phyloP scores from a whole-genome alignment of 106 monocot species.

The Platanthera guangdongensis region DNA sequence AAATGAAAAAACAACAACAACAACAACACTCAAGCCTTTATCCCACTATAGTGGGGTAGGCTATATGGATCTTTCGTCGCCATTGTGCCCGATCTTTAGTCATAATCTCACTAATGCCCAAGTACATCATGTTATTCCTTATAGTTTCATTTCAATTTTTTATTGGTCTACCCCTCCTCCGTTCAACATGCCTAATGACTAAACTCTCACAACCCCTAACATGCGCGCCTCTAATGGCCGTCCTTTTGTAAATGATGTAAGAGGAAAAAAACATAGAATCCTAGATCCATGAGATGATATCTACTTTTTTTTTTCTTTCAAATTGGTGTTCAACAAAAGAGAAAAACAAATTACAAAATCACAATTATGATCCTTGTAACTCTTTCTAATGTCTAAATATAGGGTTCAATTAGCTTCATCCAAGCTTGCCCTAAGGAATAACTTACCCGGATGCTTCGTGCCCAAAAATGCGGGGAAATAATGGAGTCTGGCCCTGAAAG shows the following conservation, averaged over 20 bases:
- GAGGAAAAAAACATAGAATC: neutral
- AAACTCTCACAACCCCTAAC: neutral
- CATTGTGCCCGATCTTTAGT: too few relatives aligned
- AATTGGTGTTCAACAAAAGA: neutral
- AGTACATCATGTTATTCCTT: too few relatives aligned
- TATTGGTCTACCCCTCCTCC: too few relatives aligned
- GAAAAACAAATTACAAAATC: neutral
- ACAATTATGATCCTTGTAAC: neutral
- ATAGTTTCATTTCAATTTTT: too few relatives aligned
- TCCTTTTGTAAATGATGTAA: neutral
- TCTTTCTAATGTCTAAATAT: neutral
- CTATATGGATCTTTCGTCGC: too few relatives aligned
- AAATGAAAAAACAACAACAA: too few relatives aligned
- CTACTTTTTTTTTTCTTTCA: neutral
- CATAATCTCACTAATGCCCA: too few relatives aligned
- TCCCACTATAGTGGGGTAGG: too few relatives aligned
- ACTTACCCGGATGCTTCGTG: constrained; percentile 50
- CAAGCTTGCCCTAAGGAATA: neutral
- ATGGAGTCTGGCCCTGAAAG: constrained; percentile 31
- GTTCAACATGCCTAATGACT: neutral
- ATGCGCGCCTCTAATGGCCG: neutral
- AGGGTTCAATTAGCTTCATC: neutral
- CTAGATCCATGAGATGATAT: neutral
- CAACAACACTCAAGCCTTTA: too few relatives aligned
- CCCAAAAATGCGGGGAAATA: constrained; percentile 54